phyloP scores from a whole-genome alignment of 2,329 filamentous ascomycete species.

The Epichloe sp. region DNA sequence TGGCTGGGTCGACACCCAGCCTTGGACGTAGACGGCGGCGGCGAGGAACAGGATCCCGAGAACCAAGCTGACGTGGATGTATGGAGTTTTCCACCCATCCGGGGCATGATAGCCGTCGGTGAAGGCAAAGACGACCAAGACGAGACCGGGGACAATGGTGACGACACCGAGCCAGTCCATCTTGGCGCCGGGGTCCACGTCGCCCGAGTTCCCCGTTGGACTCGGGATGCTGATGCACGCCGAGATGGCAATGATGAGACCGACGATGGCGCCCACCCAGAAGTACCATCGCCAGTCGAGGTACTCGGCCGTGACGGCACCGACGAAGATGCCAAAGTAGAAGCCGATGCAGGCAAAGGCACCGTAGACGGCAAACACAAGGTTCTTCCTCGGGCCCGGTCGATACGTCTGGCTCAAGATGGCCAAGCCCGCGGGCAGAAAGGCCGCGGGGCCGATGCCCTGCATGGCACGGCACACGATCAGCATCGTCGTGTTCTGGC shows the following conservation, averaged over 20 bases:
- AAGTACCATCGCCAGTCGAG: slow-evolving; percentile 58
- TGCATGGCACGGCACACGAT: slow-evolving; percentile 63
- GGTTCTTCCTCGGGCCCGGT: slow-evolving; percentile 58
- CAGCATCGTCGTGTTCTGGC: slow-evolving; percentile 53
- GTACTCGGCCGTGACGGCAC: slow-evolving; percentile 47
- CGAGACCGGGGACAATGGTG: slow-evolving; percentile 50
- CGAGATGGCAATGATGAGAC: slow-evolving; percentile 33
- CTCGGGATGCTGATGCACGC: slow-evolving; percentile 26
- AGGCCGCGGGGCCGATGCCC: slow-evolving; percentile 60
- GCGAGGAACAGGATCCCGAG: slow-evolving; percentile 47
- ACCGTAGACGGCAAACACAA: slow-evolving; percentile 48
- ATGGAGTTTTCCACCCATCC: slow-evolving; percentile 58
- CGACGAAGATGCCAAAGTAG: slow-evolving; percentile 54
- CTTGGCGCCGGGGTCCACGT: slow-evolving; percentile 12
- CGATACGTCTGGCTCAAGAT: slow-evolving; percentile 57
- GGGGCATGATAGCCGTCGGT: slow-evolving; percentile 60
- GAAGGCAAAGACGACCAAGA: slow-evolving; percentile 62
- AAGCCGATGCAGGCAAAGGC: slow-evolving; percentile 46
- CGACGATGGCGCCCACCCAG: slow-evolving; percentile 41
- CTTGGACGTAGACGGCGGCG: slow-evolving; percentile 56
- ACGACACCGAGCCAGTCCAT: slow-evolving; percentile 59
- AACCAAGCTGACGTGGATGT: slow-evolving; percentile 53
- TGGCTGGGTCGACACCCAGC: slow-evolving; percentile 54
- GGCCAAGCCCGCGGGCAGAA: slow-evolving; percentile 54
- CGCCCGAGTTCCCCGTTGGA: slow-evolving; percentile 12